Conservation (phyloP, 164 flowering plant genomes). For the Berberis vulgaris region DNA sequence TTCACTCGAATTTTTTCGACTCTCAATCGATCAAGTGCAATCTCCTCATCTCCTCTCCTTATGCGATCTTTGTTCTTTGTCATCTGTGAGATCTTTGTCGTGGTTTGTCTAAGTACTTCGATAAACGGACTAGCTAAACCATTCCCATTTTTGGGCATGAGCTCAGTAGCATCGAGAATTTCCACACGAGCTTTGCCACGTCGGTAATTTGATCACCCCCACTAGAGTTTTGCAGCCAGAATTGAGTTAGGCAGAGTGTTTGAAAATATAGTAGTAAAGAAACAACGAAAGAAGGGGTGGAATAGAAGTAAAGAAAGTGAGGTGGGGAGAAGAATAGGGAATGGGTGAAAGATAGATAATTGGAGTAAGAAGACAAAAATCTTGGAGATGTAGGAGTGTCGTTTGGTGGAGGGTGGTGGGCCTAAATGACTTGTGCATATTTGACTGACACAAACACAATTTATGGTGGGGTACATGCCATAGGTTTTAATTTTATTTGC, state of each 20-base stretch:
- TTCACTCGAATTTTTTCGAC: too few relatives aligned
- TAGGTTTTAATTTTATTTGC: neutral
- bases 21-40: too few relatives aligned
- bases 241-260: too few relatives aligned
- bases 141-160: slow-evolving; percentile 84
- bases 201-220: neutral
- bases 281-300: neutral
- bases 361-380: slow-evolving; percentile 22
- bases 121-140: slow-evolving; percentile 81
- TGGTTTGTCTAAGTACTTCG: slow-evolving; percentile 65
- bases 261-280: neutral
- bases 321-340: slow-evolving; percentile 10
- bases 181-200: slow-evolving; percentile 60
- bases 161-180: slow-evolving; percentile 68
- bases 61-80: slow-evolving; percentile 46
- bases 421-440: slow-evolving; percentile 1
- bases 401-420: slow-evolving; percentile 21
- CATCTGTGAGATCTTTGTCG: slow-evolving; percentile 36
- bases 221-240: too few relatives aligned
- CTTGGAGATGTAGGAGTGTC: slow-evolving; percentile 3
- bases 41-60: too few relatives aligned
- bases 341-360: slow-evolving; percentile 15
- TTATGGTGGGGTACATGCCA: neutral
- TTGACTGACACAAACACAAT: neutral
- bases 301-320: neutral